phyloP scores from a whole-genome alignment of 1,139 yeast genomes.

The Arxiozyma bovina region DNA sequence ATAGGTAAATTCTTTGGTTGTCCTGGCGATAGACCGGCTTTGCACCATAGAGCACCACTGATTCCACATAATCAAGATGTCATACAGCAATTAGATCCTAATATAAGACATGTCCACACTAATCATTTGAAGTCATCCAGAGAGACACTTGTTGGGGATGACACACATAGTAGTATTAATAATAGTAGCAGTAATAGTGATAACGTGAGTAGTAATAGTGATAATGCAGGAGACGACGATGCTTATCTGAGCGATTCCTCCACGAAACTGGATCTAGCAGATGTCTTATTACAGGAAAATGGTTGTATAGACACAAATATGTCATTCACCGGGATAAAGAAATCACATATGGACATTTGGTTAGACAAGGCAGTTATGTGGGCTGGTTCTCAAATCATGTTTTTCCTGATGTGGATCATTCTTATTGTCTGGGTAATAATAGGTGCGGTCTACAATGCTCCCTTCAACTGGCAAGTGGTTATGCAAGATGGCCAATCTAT shows the following conservation, averaged over 20 bases:
- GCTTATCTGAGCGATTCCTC: constrained; percentile 7
- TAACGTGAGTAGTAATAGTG: neutral
- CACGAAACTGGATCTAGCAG: constrained; percentile 5
- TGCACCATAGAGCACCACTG: constrained; percentile 17
- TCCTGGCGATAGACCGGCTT: constrained; percentile 19
- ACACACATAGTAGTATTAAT: neutral
- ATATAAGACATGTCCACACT: neutral
- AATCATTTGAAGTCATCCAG: neutral
- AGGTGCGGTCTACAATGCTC: constrained; percentile 30
- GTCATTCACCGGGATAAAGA: constrained; percentile 23
- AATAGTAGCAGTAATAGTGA: neutral
- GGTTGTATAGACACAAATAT: constrained; percentile 14
- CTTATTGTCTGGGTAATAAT: constrained; percentile 31
- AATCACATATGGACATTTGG: constrained; percentile 15
- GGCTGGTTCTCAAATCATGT: constrained; percentile 30
- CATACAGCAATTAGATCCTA: neutral
- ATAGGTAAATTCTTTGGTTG: constrained; percentile 15
- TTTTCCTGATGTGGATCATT: constrained; percentile 24
- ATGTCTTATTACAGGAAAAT: constrained; percentile 7
- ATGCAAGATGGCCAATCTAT: constrained; percentile 38
- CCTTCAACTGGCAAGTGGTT: constrained; percentile 35
- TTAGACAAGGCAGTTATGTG: constrained; percentile 20
- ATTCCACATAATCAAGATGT: constrained; percentile 1
- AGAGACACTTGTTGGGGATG: neutral
- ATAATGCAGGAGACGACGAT: neutral